Conservation (phyloP, 2,329 filamentous ascomycete species). For the Penicillium sp. region DNA sequence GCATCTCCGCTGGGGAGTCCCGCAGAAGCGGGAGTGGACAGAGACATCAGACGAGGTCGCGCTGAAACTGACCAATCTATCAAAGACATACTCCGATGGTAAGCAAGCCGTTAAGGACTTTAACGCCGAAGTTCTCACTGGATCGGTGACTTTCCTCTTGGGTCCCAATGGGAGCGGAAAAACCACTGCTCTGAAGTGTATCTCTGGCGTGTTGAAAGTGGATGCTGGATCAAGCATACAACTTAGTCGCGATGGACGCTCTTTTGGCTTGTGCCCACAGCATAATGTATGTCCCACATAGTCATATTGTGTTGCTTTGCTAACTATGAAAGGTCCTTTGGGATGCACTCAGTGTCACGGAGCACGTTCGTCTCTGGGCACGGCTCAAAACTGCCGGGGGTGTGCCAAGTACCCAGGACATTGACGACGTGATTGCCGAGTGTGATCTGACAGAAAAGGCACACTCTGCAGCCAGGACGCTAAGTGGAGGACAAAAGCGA, state of each 20-base stretch:
- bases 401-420: constrained; percentile 58
- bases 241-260: constrained; percentile 75
- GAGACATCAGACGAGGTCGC: constrained; percentile 3
- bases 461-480: constrained; percentile 71
- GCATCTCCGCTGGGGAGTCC: constrained; percentile 4
- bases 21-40: constrained; percentile 3
- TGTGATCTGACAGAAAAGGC: constrained; percentile 79
- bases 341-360: constrained; percentile 83
- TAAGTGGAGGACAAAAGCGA: constrained; percentile 89
- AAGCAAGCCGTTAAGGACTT: constrained; percentile 2
- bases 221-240: constrained; percentile 76
- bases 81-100: neutral
- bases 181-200: constrained; percentile 84
- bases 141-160: constrained; percentile 53
- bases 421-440: constrained; percentile 63
- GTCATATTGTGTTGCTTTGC: neutral
- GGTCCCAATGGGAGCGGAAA: constrained; percentile 92
- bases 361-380: constrained; percentile 65
- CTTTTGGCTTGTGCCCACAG: constrained; percentile 85
- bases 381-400: constrained; percentile 71
- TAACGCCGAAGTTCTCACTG: neutral
- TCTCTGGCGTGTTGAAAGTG: constrained; percentile 78
- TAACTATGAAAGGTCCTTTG: constrained; percentile 58
- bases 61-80: neutral
- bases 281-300: constrained; percentile 73